phyloP scores from a whole-genome alignment of 306 rosid genomes.

The Castanea crenata region DNA sequence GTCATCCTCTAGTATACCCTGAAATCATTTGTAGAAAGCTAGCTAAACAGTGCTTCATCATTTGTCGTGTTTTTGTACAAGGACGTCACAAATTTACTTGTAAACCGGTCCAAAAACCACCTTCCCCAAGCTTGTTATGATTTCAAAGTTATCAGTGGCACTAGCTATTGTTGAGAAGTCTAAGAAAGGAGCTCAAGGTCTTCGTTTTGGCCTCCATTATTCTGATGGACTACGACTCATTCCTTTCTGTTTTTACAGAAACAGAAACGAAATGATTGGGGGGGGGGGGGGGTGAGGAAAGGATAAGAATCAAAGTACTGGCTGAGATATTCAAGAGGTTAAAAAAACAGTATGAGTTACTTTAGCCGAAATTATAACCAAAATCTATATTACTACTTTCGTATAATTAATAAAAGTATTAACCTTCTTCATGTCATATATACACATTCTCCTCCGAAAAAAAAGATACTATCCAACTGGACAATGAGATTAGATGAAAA shows the following conservation, averaged over 20 bases:
- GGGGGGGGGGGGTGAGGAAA: too few species aligned
- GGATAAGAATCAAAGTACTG: background rate
- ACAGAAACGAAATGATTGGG: background rate
- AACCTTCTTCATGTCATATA: too few species aligned
- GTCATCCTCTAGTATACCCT: conserved; percentile 53
- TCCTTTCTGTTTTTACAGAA: background rate
- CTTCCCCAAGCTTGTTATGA: conserved; percentile 46
- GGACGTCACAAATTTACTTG: conserved; percentile 16
- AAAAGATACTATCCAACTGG: too few species aligned
- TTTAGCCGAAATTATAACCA: background rate
- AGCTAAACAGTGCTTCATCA: too few species aligned
- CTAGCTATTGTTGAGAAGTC: conserved; percentile 27
- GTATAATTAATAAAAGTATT: too few species aligned
- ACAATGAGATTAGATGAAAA: too few species aligned
- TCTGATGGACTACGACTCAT: background rate
- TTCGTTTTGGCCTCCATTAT: conserved; percentile 9
- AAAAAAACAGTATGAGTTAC: background rate
- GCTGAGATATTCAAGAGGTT: background rate
- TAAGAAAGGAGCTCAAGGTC: conserved; percentile 45
- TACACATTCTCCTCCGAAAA: too few species aligned
- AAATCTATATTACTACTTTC: too few species aligned
- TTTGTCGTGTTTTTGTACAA: background rate
- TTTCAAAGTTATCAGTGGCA: conserved; percentile 50
- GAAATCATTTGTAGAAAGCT: background rate
- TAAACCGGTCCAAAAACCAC: conserved; percentile 70